Conservation (phyloP, 306 rosid species). For the Abrus precatorius region DNA sequence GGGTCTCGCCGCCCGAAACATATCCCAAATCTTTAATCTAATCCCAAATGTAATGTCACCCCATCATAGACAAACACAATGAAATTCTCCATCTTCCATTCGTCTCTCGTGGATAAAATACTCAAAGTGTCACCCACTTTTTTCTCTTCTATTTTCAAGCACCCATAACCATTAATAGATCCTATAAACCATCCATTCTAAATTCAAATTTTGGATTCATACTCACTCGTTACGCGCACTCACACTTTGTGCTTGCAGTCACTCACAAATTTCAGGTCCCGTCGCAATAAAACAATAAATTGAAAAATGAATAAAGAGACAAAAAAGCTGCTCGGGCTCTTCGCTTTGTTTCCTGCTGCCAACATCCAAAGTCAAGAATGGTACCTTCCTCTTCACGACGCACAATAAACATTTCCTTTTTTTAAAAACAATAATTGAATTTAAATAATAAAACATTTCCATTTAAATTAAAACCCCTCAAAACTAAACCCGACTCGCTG, state of each 20-base stretch:
- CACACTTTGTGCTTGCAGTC: neutral
- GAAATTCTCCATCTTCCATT: conserved; percentile 19
- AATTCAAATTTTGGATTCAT: conserved; percentile 31
- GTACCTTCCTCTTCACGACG: conserved; percentile 36
- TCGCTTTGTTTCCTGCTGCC: conserved; percentile 38
- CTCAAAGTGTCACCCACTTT: conserved; percentile 14
- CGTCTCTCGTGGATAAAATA: neutral
- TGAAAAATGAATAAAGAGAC: neutral
- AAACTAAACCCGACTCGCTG: neutral
- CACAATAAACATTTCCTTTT: neutral
- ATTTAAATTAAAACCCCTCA: conserved; percentile 15
- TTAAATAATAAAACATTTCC: neutral
- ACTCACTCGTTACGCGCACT: neutral
- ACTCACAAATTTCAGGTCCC: conserved; percentile 20
- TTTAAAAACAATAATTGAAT: neutral
- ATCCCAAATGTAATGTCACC: conserved; percentile 10
- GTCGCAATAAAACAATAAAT: conserved; percentile 2
- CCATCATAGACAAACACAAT: conserved; percentile 24
- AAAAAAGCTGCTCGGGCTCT: conserved; percentile 26
- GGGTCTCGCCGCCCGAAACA: conserved; percentile 33
- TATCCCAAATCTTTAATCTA: conserved; percentile 12
- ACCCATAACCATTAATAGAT: conserved; percentile 36
- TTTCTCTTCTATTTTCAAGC: conserved; percentile 21
- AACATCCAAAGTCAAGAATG: conserved; percentile 12
- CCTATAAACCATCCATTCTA: neutral